A percentile compares a stretch with the other conserved stretches of the same genome.
phyloP scores from a whole-genome alignment of 2,329 filamentous ascomycete genomes.

The Stagonosporopsis chrysanthemi region DNA sequence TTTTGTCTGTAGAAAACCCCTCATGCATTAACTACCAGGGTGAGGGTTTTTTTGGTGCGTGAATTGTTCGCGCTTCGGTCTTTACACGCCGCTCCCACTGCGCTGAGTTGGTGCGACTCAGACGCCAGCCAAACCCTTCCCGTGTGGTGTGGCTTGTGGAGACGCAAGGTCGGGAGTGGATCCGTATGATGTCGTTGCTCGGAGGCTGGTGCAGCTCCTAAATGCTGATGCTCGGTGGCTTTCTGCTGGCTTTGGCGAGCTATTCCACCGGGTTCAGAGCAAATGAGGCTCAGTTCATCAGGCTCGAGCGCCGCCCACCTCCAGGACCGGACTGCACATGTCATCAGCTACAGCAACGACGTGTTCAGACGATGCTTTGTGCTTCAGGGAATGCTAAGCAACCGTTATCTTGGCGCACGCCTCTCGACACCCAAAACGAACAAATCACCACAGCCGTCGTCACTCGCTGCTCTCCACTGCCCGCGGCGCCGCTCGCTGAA shows the following conservation, averaged over 20 bases:
- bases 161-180: constrained; percentile 12
- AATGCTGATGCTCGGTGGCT: not conserved
- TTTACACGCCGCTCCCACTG: not conserved
- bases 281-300: constrained; percentile 5
- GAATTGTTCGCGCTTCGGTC: constrained; percentile 3
- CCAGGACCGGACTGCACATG: not conserved
- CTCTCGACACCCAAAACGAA: constrained; percentile 12
- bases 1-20: not conserved
- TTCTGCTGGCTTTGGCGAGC: not conserved
- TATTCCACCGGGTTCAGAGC: not conserved
- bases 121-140: constrained; percentile 8
- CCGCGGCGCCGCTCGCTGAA: constrained; percentile 11
- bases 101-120: constrained; percentile 9
- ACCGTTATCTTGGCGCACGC: constrained; percentile 17
- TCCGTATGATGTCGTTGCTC: constrained; percentile 19
- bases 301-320: not conserved
- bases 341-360: constrained; percentile 12
- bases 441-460: constrained; percentile 11
- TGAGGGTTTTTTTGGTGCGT: constrained; percentile 10
- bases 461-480: constrained; percentile 8
- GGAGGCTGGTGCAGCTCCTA: constrained; percentile 9
- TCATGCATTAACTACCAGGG: not conserved
- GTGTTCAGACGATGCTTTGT: constrained; percentile 19
- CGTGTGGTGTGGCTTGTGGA: constrained; percentile 14
- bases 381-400: constrained; percentile 15